Evolutionary conservation across 805 yeast species (phyloP), one percentile per base, ranked within the genome.

Genomic region (Metschnikowia henanensis): DNA sequence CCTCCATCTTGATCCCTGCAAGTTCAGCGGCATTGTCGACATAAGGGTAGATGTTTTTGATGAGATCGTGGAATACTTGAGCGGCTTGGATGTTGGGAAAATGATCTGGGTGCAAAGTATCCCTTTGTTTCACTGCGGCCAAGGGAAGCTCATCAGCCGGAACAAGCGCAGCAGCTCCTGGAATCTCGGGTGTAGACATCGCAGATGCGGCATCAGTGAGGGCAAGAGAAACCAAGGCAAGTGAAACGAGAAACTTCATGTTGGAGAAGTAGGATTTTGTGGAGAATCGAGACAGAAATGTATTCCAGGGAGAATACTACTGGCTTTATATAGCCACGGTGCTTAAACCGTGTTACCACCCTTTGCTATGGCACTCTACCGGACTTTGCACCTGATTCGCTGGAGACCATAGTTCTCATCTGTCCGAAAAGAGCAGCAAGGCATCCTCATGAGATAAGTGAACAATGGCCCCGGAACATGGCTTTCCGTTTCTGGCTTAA

Each of bases 31-130:
- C 40, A 5, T 30, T 35, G 22, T 23, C 28, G 7, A 41, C 36
- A 2, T 5, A 41, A 1, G 40, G 40, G 21, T n/a, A 36, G 23
- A 41, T n/a, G 12, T 36, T 35, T 17, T 25, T 23, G 16, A 36
- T 23, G 15, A 41, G 37, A 10, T 30, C 34, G 19, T 41, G 45
- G 19, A 41, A 30, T 2, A 16, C 40, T 12, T 41, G 40, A 10
- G 37, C 45, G 4, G 40, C 45, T 20, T 32, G 40, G 29, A 41
- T 36, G 10, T 31, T 25, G n/a, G 40, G 40, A 20, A 41, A 41
- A 16, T 42, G 15, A n/a, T 25, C 21, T 8, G 46, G 46, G 25
- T 42, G 46, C 17, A 42, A 37, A 3, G 16, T n/a, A 4, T 37
- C 35, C 30, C 21, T 37, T 12, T 13, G 35, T 16, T 19, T 31